Evolutionary conservation across 768 basidiomycete genomes (phyloP), one percentile per base, ranked within the genome.

Genomic region (Russula sp.): DNA sequence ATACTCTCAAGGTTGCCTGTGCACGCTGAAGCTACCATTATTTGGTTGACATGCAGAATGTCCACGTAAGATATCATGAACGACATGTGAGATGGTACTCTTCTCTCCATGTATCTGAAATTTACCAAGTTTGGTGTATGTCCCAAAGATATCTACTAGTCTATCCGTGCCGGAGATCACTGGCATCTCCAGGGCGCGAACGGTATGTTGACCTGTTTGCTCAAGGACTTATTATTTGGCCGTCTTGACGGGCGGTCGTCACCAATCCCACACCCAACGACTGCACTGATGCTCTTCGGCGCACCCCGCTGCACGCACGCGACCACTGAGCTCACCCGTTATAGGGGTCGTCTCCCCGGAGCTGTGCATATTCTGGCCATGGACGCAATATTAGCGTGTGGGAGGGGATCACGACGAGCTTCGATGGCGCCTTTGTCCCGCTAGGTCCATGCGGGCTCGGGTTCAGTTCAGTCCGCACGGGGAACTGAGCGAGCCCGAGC

Each of bases 141-240:
- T 94, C 79, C 98, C 2, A 79, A 82, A 63, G 75, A 84, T 59
- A 82, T 98, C 50, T 81, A 81, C 58, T 98, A 94, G 96, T 81
- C 84, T 42, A 85, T 98, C 63, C 78, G 78, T 3, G 80, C 83
- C 66, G 92, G 93, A 43, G 86, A 95, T 47, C 80, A 88, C 32
- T 98, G 93, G 92, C 90, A 95, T 69, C 83, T 99, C 13, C 82
- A 86, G 68, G 95, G 96, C 8, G 75, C 85, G 25, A 99, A 98
- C 70, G 96, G 91, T 87, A 71, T 38, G 75, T 66, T 4, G n/a
- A n/a, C n/a, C n/a, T n/a, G n/a, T n/a, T n/a, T n/a, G n/a, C n/a
- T n/a, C n/a, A n/a, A n/a, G n/a, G 11, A 0, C 34, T 8, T 20
- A 11, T 49, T 2, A 98, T 7, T 79, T 98, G 22, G 85, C 95